Evolutionary conservation across 2,329 filamentous ascomycete genomes (phyloP), one percentile per base, ranked within the genome.

Genomic region (Dactylellina drechsleri): DNA sequence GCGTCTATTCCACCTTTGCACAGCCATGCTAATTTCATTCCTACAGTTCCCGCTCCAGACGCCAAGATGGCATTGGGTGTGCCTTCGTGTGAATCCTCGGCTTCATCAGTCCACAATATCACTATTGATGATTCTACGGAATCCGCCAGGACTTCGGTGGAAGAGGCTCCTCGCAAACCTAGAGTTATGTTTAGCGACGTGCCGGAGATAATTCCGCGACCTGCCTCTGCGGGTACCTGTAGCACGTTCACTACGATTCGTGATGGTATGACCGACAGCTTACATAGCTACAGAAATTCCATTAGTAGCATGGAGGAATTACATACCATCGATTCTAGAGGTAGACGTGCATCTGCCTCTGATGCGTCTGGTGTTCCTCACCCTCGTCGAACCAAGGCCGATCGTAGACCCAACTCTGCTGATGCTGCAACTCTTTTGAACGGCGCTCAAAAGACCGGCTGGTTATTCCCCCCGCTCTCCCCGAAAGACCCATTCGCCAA

Each of bases 131-230:
- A 75, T 23, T 66, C 66, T 15, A 49, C 59, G 6, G 66, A 76
- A 49, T 76, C 72, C 23, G 66, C 72, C 41, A 66, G 72, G 54
- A 66, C 72, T 15, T 76, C 72, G 7, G 65, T 71, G 31, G 72
- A 76, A 18, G 72, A 76, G 28, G 57, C 61, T 47, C 72, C 72
- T 43, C 74, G 75, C 18, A 78, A 71, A 73, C 86, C 89, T 49
- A 86, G 91, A 12, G 92, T 96, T 53, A 91, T 91, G 0, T 96
- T 96, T 80, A 92, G 91, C 0, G 92, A 96, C 77, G 91, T 88
- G 10, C 85, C 96, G 28, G 92, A 96, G 81, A 93, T 91, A 77
- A 93, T 93, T 78, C 91, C 91, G 4, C 87, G 92, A 10, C 93
- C 93, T 0, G 83, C 96, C 16, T 97, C 93, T 1, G 89, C 96